Evolutionary conservation across 805 yeast genomes (phyloP), one percentile per base, ranked within the genome.

Genomic region (Cyberlindnera euphorbiiphila): DNA sequence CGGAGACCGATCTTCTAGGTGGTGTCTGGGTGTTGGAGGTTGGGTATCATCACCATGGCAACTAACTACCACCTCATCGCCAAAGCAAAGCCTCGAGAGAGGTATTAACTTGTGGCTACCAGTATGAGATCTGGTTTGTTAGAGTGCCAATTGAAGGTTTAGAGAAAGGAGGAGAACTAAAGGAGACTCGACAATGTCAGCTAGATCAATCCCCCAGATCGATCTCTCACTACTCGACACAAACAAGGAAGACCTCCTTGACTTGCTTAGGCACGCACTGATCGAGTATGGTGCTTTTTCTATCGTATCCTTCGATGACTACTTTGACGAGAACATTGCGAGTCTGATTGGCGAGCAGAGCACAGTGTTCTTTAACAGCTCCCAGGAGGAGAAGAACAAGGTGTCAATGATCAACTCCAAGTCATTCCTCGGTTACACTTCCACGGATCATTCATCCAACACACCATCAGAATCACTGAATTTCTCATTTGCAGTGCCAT

Each of bases 401-500:
- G 49, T 65, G 35, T 68, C 64, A 18, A 50, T 69, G 72, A 52
- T 62, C 25, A 50, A 68, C 34, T 61, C 67, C 5, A 66, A 64
- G 6, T 71, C 69, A 38, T 70, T 70, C 40, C 47, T 70, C 28
- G 75, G 74, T 1, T 70, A 69, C 48, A 62, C 68, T 28, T 39
- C 67, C 13, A 72, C 68, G 26, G 65, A 21, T 10, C 19, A 21
- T 10, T 10, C 33, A 9, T 13, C 25, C 22, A 13, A 27, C 9
- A 22, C 12, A 15, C 15, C 17, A 4, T 21, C 28, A 39, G 75
- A 70, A 43, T 73, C 69, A 47, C 60, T 69, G 20, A 71, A 69
- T 43, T 54, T 69, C 39, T 71, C 65, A 2, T 65, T 64, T 70
- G 46, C 82, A 79, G 6, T 77, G 71, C 46, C 51, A 2, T n/a